These are phyloP conservation scores for Rhodotorula kratochvilovae DNA, from an alignment of 768 basidiomycete genomes.

Conservation along the genomic window DNA sequence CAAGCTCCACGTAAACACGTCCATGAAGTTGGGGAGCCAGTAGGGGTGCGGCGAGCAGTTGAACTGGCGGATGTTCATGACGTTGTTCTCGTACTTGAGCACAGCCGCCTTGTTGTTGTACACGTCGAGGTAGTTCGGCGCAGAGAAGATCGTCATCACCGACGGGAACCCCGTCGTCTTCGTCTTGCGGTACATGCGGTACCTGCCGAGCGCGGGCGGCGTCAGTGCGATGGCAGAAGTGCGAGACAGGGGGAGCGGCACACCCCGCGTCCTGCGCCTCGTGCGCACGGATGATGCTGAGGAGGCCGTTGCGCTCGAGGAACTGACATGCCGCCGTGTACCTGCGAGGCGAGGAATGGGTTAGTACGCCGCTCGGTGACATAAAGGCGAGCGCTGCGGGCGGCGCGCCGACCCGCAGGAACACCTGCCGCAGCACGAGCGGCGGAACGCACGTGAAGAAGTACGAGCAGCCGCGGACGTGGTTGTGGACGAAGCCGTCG, in stretches of 20 bases:
- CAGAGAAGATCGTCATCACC: slow-evolving; percentile 99
- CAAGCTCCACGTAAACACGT: slow-evolving; percentile 97
- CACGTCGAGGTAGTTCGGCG: slow-evolving; percentile 95
- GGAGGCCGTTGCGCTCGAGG: slow-evolving; percentile 90
- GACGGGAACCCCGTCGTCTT: slow-evolving; percentile 97
- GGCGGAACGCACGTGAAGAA: slow-evolving; percentile 75
- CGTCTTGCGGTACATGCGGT: slow-evolving; percentile 96
- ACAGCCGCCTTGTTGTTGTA: slow-evolving; percentile 99
- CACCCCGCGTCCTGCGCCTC: slow-evolving; percentile 98
- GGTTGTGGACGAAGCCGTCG: slow-evolving; percentile 90
- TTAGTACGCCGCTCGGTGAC: neutral
- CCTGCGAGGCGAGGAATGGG: slow-evolving; percentile 50
- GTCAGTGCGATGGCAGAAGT: neutral
- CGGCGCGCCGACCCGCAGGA: too few relatives aligned
- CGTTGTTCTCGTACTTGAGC: slow-evolving; percentile 97
- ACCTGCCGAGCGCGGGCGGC: slow-evolving; percentile 16
- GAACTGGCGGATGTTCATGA: slow-evolving; percentile 94
- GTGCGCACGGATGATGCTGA: slow-evolving; percentile 95
- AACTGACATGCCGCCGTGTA: slow-evolving; percentile 97
- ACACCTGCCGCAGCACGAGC: too few relatives aligned
- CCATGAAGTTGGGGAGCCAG: slow-evolving; percentile 99
- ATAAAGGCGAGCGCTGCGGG: too few relatives aligned
- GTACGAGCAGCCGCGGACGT: slow-evolving; percentile 93
- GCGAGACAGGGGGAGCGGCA: slow-evolving; percentile 40
- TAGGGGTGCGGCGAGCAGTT: slow-evolving; percentile 95